Base-by-base conservation (phyloP, 352 stramenopile species). In the Blastocystis sp. region DNA sequence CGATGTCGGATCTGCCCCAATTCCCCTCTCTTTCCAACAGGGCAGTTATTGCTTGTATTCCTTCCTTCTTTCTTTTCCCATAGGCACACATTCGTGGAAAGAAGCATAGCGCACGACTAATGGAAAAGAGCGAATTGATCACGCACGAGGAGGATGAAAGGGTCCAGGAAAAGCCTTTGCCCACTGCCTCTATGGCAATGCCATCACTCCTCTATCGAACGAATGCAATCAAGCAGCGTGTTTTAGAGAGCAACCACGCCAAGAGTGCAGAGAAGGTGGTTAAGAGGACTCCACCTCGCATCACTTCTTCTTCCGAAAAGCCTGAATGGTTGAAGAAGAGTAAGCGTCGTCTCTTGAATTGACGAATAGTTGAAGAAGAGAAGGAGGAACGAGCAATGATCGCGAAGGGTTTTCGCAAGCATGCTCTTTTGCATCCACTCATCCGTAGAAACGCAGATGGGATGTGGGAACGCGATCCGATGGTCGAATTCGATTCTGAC, bases 401-500 rank as follows among this genome's bases (percentile, higher is more conserved):
- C 21, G 57, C 59, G 10, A 84, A 70, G 28, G 74, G 74, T 38
- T 84, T 70, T 84, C 74, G 74, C 21, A 84, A 84, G 74, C 69
- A n/a, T 24, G 11, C 66, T 68, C 24, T 34, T 21, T 52, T 52
- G 1, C 14, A 42, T 19, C 11, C 6, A 2, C 54, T 69, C 10
- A 54, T 40, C 2, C 17, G 57, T 84, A 84, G 74, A 70, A 48
- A 68, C 28, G 74, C 68, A 28, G 24, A 84, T 9, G 74, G 74
- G 19, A 7, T 69, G n/a, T 84, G 74, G 74, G 34, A 84, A 6
- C 45, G 74, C 11, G 74, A 84, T 45, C 34, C 57, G 21, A 84
- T 45, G n/a, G 57, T 84, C 21, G 74, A 84, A 24, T 84, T 84
- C 43, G 74, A 84, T 28, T 84, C 74, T 11, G 74, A 84, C 52